Percentiles rank a stretch among this genome's conserved stretches.
These are phyloP conservation scores for Ascochyta fabae DNA, from an alignment of 2,329 filamentous ascomycete species.

Conservation along the genomic window DNA sequence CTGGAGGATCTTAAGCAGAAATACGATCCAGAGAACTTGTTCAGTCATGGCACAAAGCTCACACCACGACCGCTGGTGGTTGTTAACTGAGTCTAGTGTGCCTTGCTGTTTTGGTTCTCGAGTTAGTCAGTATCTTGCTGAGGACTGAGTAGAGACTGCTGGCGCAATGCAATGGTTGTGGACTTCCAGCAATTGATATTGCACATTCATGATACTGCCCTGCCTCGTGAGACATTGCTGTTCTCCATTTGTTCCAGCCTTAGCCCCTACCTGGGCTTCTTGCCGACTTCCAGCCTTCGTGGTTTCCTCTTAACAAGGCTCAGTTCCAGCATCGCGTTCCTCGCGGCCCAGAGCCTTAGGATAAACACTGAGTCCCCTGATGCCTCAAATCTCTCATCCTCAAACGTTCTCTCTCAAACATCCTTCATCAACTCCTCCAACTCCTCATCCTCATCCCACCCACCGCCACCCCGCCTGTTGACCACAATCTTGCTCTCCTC, in stretches of 20 bases:
- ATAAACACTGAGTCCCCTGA: no score
- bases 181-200: no score
- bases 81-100: constrained; percentile 18
- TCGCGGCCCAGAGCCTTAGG: no score
- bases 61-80: constrained; percentile 29
- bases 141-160: background rate
- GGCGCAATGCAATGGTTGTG: no score
- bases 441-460: constrained; percentile 82
- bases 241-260: no score
- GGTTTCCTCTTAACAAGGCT: no score
- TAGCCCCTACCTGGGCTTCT: no score
- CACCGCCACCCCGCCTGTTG: constrained; percentile 76
- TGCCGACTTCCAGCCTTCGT: no score
- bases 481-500: constrained; percentile 80
- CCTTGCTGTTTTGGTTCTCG: background rate
- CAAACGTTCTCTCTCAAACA: constrained; percentile 24
- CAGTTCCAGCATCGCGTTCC: no score
- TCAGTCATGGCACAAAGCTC: constrained; percentile 37
- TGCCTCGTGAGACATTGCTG: no score
- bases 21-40: constrained; percentile 45
- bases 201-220: no score
- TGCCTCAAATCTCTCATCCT: no score
- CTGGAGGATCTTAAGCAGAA: constrained; percentile 43
- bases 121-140: background rate
- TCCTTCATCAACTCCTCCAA: constrained; percentile 59